phyloP scores from a whole-genome alignment of 2,329 filamentous ascomycete species.

The Sporothrix schenckii region DNA sequence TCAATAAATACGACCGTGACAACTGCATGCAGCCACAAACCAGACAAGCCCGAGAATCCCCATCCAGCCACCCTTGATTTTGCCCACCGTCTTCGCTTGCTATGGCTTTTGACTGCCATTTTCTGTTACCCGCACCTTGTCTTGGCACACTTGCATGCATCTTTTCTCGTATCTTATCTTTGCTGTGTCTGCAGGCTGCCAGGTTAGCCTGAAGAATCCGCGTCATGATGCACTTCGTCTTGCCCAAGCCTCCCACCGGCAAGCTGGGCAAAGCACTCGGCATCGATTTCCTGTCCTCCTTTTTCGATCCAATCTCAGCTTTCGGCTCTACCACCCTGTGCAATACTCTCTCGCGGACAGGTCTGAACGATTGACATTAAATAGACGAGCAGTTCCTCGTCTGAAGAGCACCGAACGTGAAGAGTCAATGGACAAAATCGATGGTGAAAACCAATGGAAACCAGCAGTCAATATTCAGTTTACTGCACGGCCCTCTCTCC shows the following conservation, averaged over 20 bases:
- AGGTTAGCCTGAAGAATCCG: not conserved
- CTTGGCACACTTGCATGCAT: not conserved
- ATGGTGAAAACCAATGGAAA: not conserved
- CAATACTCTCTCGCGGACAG: not conserved
- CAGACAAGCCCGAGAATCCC: not conserved
- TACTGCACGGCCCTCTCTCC: not conserved
- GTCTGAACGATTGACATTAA: not conserved
- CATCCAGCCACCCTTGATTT: not conserved
- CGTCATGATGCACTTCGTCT: conserved; percentile 1
- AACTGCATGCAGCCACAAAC: not conserved
- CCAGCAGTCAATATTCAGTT: no score
- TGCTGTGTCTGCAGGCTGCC: not conserved
- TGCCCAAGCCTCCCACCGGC: conserved; percentile 7
- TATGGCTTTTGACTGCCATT: no score
- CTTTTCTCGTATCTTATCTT: conserved; percentile 20
- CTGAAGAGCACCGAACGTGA: no score
- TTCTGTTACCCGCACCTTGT: not conserved
- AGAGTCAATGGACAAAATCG: no score
- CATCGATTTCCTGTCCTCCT: not conserved
- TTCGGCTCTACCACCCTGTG: no score
- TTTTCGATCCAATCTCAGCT: not conserved
- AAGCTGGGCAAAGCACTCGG: not conserved
- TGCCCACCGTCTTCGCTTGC: not conserved
- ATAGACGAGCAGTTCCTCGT: not conserved
- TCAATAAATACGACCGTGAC: conserved; percentile 9